Conservation (phyloP, 176 grass and related monocot genomes). For the Elymus sibiricus region DNA sequence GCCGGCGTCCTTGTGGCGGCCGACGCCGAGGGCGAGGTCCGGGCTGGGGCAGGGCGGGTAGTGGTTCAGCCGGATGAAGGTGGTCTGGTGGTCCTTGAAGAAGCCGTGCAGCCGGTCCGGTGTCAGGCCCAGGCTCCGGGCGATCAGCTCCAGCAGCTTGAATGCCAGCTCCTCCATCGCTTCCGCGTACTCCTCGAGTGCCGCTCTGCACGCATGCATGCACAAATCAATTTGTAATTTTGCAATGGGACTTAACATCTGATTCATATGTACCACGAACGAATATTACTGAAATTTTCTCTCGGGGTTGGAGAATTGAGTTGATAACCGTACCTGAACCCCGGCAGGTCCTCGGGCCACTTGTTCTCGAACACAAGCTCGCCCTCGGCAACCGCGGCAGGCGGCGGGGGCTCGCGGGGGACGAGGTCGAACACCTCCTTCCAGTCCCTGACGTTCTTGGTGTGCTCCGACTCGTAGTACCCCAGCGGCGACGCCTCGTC, state of each 20-base stretch:
- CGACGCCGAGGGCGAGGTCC: constrained; percentile 71
- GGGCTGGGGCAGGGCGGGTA: constrained; percentile 88
- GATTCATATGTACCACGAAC: neutral
- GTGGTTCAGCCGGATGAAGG: constrained; percentile 76
- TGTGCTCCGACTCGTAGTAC: constrained; percentile 84
- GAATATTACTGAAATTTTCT: neutral
- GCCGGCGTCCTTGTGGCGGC: constrained; percentile 80
- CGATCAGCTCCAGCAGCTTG: constrained; percentile 69
- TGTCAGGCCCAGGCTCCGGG: constrained; percentile 50
- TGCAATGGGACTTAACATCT: neutral
- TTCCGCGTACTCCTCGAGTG: constrained; percentile 46
- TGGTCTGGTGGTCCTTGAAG: constrained; percentile 58
- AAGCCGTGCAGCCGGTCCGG: constrained; percentile 55
- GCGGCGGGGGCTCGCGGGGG: constrained; percentile 9
- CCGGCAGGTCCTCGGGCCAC: constrained; percentile 54
- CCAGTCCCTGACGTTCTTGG: constrained; percentile 96
- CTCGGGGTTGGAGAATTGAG: neutral
- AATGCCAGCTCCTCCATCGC: constrained; percentile 51
- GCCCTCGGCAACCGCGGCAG: neutral
- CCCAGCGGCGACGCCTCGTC: constrained; percentile 59
- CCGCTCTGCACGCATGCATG: constrained; percentile 34
- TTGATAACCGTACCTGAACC: constrained; percentile 44
- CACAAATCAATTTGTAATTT: neutral
- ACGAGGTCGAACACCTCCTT: constrained; percentile 90
- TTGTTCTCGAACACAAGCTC: constrained; percentile 59